Evolutionary conservation across 2,329 filamentous ascomycete genomes (phyloP).

Genomic region (Pyrenochaeta sp.): DNA sequence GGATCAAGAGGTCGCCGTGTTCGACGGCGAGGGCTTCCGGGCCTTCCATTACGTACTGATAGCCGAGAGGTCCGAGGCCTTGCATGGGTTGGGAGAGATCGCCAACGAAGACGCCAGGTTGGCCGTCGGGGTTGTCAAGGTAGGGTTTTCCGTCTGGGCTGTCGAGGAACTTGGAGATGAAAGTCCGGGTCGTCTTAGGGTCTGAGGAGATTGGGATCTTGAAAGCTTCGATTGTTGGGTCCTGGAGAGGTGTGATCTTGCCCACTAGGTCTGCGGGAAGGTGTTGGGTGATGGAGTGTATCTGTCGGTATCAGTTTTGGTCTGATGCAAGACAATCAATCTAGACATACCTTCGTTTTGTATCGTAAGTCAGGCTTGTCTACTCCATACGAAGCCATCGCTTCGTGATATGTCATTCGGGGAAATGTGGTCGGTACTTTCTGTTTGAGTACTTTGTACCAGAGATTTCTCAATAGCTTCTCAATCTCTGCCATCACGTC

Average conservation of each 20-base stretch:
- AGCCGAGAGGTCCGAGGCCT: constrained; percentile 80
- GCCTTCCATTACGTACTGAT: constrained; percentile 69
- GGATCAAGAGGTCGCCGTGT: constrained; percentile 76
- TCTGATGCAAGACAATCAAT: not conserved
- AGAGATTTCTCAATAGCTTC: constrained; percentile 63
- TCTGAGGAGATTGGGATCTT: constrained; percentile 68
- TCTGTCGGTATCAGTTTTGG: constrained; percentile 57
- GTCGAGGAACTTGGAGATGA: constrained; percentile 77
- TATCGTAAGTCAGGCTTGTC: constrained; percentile 94
- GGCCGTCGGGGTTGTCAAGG: constrained; percentile 75
- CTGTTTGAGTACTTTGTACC: constrained; percentile 58
- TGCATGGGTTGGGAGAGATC: constrained; percentile 77
- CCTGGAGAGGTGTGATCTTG: constrained; percentile 75
- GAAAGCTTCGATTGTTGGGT: constrained; percentile 79
- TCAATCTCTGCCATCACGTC: constrained; percentile 72
- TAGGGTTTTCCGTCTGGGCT: constrained; percentile 66
- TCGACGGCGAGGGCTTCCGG: constrained; percentile 64
- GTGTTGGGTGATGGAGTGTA: constrained; percentile 70
- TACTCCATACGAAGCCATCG: constrained; percentile 81
- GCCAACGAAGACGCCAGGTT: constrained; percentile 79
- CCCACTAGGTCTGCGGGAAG: constrained; percentile 70
- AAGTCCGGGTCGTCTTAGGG: constrained; percentile 64
- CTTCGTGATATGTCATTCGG: constrained; percentile 74
- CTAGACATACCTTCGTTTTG: constrained; percentile 64
- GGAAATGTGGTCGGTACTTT: constrained; percentile 60